Conservation (phyloP, 2,329 filamentous ascomycete genomes). For the Tolypocladium nubicola region DNA sequence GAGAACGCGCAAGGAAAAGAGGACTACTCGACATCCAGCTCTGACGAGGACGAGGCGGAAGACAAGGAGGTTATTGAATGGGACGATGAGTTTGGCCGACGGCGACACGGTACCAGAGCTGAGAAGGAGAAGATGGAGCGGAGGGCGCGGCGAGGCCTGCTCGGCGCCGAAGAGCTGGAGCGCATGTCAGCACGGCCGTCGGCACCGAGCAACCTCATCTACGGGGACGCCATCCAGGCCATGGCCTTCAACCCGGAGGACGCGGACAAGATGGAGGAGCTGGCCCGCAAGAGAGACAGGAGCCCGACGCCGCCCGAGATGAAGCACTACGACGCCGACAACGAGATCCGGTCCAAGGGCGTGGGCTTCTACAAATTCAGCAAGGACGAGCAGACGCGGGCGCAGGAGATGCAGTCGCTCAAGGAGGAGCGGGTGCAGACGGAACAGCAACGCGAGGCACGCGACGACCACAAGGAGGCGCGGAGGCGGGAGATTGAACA, state of each 20-base stretch:
- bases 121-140: slow-evolving; percentile 56
- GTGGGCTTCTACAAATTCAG: slow-evolving; percentile 89
- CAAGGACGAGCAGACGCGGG: slow-evolving; percentile 55
- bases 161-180: slow-evolving; percentile 52
- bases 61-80: slow-evolving; percentile 67
- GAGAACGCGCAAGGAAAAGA: slow-evolving; percentile 49
- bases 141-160: slow-evolving; percentile 34
- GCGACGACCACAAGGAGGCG: slow-evolving; percentile 45
- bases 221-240: slow-evolving; percentile 75
- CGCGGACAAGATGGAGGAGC: slow-evolving; percentile 60
- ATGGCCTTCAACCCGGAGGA: slow-evolving; percentile 73
- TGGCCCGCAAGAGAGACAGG: slow-evolving; percentile 69
- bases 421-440: slow-evolving; percentile 58
- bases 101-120: slow-evolving; percentile 58
- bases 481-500: slow-evolving; percentile 54
- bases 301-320: slow-evolving; percentile 70
- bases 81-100: slow-evolving; percentile 86
- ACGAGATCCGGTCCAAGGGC: slow-evolving; percentile 78
- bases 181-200: slow-evolving; percentile 57
- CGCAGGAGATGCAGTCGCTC: slow-evolving; percentile 64
- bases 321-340: slow-evolving; percentile 74
- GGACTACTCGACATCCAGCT: slow-evolving; percentile 43
- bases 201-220: slow-evolving; percentile 63
- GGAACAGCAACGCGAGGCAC: slow-evolving; percentile 47
- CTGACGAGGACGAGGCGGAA: slow-evolving; percentile 28